phyloP scores from a whole-genome alignment of 192 early-diverging fungal species.

The Entomortierella beljakovae region DNA sequence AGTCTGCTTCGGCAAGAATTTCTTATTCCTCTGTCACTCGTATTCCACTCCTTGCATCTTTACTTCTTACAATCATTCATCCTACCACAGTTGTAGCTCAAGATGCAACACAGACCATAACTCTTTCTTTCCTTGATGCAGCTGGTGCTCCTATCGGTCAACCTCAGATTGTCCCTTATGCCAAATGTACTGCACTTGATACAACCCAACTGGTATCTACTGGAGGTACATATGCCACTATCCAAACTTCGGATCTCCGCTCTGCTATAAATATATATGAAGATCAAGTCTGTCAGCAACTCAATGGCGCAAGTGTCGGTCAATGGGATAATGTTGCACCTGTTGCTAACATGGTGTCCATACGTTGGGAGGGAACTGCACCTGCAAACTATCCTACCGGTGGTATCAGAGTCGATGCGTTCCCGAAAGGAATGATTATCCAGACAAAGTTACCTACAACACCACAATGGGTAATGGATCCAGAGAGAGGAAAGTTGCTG shows the following conservation, averaged over 20 bases:
- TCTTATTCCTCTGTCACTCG: background rate
- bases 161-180: constrained; percentile 3
- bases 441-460: constrained; percentile 14
- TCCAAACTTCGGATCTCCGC: background rate
- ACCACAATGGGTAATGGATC: constrained; percentile 30
- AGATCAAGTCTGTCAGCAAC: background rate
- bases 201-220: background rate
- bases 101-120: background rate
- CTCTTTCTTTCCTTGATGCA: constrained; percentile 14
- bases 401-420: background rate
- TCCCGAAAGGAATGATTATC: constrained; percentile 3
- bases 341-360: background rate
- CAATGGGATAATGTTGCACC: background rate
- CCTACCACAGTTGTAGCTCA: background rate
- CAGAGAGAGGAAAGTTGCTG: constrained; percentile 7
- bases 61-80: background rate
- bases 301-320: constrained; percentile 8
- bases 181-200: background rate
- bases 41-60: background rate
- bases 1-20: background rate
- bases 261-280: constrained; percentile 35
- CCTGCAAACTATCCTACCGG: background rate
- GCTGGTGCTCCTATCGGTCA: background rate
- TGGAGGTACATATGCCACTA: constrained; percentile 6
- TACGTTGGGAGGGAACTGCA: constrained; percentile 35